Percentiles rank a stretch among this genome's conserved stretches.
phyloP scores from a whole-genome alignment of 805 yeast species.

The Ogataea glucozyma region DNA sequence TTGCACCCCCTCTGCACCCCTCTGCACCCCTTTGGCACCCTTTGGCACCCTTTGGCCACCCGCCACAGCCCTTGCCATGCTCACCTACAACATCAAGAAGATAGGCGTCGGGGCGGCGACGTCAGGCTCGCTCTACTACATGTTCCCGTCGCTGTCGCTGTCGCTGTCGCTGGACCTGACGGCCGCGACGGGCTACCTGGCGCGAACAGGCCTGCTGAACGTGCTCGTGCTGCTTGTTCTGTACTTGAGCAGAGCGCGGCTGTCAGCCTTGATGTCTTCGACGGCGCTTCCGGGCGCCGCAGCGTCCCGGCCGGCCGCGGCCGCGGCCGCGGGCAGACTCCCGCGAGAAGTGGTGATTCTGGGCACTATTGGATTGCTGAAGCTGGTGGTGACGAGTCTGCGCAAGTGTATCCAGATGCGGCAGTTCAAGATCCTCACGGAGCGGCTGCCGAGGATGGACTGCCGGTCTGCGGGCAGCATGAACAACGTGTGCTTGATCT shows the following conservation, averaged over 20 bases:
- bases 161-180: constrained; percentile 18
- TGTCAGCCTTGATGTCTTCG: not conserved
- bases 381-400: constrained; percentile 14
- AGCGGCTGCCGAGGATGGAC: constrained; percentile 12
- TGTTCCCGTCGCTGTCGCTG: constrained; percentile 22
- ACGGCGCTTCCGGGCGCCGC: not conserved
- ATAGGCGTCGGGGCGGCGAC: constrained; percentile 25
- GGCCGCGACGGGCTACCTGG: constrained; percentile 9
- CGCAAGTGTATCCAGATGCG: constrained; percentile 19
- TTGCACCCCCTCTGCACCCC: too few species aligned
- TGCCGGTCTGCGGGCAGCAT: constrained; percentile 10
- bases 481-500: constrained; percentile 21
- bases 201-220: constrained; percentile 16
- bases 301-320: not conserved
- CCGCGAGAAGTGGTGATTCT: constrained; percentile 9
- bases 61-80: not conserved
- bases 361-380: constrained; percentile 12
- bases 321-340: constrained; percentile 7
- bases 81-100: constrained; percentile 10
- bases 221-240: constrained; percentile 12
- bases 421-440: constrained; percentile 16
- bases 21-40: too few species aligned
- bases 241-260: constrained; percentile 13
- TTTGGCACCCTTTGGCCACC: too few species aligned
- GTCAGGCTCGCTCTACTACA: constrained; percentile 23